Evolutionary conservation across 148 eudicot genomes (phyloP).

Genomic region (Spergularia bocconei): DNA sequence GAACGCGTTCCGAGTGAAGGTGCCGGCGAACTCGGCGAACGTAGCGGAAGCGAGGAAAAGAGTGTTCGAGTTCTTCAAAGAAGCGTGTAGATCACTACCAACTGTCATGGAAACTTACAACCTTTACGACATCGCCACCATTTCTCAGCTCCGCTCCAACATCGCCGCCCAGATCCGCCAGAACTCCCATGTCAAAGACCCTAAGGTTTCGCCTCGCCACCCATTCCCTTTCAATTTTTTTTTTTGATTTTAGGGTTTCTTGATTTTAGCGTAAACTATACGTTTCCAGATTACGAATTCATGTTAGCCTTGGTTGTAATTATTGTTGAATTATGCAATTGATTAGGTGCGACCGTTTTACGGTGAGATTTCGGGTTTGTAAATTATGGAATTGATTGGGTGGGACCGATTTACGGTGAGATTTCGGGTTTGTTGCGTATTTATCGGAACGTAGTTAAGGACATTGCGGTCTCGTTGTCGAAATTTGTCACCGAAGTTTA

Average conservation of each 20-base stretch:
- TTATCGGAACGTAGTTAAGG: no score
- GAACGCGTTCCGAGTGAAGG: constrained; percentile 37
- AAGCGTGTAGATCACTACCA: constrained; percentile 80
- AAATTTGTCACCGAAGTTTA: background rate
- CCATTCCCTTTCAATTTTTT: background rate
- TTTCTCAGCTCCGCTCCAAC: constrained; percentile 76
- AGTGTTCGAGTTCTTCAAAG: constrained; percentile 67
- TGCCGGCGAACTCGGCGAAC: constrained; percentile 65
- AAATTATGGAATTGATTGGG: no score
- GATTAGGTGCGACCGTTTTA: background rate
- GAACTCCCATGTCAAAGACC: constrained; percentile 57
- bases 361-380: background rate
- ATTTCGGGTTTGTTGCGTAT: background rate
- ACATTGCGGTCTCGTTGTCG: background rate
- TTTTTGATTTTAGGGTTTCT: background rate
- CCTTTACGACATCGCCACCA: constrained; percentile 58
- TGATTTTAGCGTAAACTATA: background rate
- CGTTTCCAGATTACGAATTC: no score
- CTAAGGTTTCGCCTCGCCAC: constrained; percentile 44
- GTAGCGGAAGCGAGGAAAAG: constrained; percentile 64
- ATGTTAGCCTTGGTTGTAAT: background rate
- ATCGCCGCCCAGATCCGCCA: constrained; percentile 77
- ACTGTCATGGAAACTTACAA: constrained; percentile 78
- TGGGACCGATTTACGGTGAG: background rate
- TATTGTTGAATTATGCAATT: background rate